These are phyloP conservation scores for Diplodia scrobiculata DNA, from an alignment of 2,329 filamentous ascomycete genomes.

Conservation along the genomic window DNA sequence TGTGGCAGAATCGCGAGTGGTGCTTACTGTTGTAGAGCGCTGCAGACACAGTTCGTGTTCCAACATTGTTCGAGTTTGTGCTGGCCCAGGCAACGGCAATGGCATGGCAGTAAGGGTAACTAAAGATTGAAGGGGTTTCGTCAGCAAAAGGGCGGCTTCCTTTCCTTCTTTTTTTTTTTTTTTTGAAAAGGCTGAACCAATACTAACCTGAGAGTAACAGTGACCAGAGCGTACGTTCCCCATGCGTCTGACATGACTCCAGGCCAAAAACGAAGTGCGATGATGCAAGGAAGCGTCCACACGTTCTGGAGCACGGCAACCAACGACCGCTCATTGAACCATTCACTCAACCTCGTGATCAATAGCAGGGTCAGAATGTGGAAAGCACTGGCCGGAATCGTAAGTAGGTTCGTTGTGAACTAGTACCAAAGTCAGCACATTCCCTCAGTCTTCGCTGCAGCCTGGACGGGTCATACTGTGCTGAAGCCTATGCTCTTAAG, in stretches of 20 bases:
- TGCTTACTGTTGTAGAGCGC: slow-evolving; percentile 43
- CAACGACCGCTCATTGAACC: slow-evolving; percentile 51
- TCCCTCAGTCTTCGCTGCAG: too few species aligned
- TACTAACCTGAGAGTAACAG: slow-evolving; percentile 46
- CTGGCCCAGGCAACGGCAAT: slow-evolving; percentile 47
- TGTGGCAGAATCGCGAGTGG: neutral
- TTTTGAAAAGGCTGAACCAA: too few species aligned
- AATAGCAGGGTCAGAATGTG: slow-evolving; percentile 48
- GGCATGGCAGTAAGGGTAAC: slow-evolving; percentile 57
- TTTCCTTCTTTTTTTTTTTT: too few species aligned
- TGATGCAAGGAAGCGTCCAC: slow-evolving; percentile 63
- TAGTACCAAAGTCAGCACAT: neutral
- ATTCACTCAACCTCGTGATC: slow-evolving; percentile 52
- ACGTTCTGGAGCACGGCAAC: slow-evolving; percentile 56
- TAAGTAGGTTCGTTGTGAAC: slow-evolving; percentile 65
- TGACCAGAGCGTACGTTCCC: slow-evolving; percentile 57
- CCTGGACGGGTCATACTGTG: slow-evolving; percentile 39
- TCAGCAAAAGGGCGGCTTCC: too few species aligned
- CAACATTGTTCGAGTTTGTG: slow-evolving; percentile 46
- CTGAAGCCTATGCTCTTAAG: slow-evolving; percentile 61
- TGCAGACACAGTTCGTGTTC: slow-evolving; percentile 46
- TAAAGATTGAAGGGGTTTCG: too few species aligned
- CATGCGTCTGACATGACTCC: slow-evolving; percentile 50
- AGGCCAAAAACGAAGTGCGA: slow-evolving; percentile 55
- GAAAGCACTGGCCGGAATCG: slow-evolving; percentile 54